A percentile compares a stretch with the other conserved stretches of the same genome.
These are phyloP conservation scores for Aspergillus ellipticus DNA, from an alignment of 495 filamentous ascomycete genomes.

Conservation along the genomic window DNA sequence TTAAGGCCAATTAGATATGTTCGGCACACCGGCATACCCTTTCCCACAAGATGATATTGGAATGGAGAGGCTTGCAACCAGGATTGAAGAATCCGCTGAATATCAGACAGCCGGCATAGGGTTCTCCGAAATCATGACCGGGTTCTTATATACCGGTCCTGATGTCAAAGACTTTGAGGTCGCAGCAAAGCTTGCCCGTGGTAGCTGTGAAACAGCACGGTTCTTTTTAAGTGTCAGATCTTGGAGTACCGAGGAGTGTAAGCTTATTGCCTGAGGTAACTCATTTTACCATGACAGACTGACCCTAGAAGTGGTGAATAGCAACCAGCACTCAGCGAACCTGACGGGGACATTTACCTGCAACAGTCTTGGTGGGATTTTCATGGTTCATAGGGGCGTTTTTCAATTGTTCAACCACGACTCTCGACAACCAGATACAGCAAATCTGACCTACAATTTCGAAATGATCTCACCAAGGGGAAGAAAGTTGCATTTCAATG, in stretches of 20 bases:
- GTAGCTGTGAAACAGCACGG: not conserved
- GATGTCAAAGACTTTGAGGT: not conserved
- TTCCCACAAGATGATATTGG: not conserved
- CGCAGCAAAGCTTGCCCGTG: not conserved
- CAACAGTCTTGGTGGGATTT: not conserved
- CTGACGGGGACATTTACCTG: not conserved
- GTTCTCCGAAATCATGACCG: conserved; percentile 2
- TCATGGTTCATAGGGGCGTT: not conserved
- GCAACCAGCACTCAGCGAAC: not conserved
- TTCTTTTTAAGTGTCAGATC: not conserved
- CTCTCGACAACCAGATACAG: not conserved
- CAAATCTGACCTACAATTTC: conserved; percentile 1
- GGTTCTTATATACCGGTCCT: not conserved
- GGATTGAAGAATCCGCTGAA: not conserved
- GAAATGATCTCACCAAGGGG: not conserved
- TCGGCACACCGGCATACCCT: not conserved
- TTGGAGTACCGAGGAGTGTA: conserved; percentile 5
- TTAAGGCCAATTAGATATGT: not conserved
- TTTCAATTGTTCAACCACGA: conserved; percentile 3
- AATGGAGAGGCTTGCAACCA: not conserved
- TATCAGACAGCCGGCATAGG: not conserved
- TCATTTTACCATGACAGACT: not conserved
- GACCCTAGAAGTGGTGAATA: not conserved
- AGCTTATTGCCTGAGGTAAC: not conserved
- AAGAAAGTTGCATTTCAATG: not conserved